Percentiles rank a stretch among this genome's conserved stretches.
Evolutionary conservation across 2,329 filamentous ascomycete species (phyloP).

Genomic region (Fusarium sterilihyphosum): DNA sequence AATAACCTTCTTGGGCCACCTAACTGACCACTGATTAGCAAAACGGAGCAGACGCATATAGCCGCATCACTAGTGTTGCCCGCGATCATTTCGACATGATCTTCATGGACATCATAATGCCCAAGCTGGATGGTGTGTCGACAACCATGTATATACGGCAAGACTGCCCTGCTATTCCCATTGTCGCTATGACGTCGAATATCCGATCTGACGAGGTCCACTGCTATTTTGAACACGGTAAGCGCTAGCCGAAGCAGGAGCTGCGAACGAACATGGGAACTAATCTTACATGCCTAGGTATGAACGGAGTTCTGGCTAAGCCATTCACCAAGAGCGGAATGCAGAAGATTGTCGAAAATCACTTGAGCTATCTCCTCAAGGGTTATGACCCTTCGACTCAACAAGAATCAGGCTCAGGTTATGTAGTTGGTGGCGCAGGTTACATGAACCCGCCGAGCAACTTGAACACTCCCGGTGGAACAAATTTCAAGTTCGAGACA

Average conservation of each 20-base stretch:
- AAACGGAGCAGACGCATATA: slow-evolving; percentile 92
- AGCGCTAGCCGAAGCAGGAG: slow-evolving; percentile 47
- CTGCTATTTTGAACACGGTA: slow-evolving; percentile 96
- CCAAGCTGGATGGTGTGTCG: slow-evolving; percentile 91
- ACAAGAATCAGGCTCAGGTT: slow-evolving; percentile 50
- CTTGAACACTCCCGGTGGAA: slow-evolving; percentile 35
- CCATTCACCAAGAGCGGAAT: slow-evolving; percentile 93
- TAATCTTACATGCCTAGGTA: slow-evolving; percentile 67
- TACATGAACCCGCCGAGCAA: slow-evolving; percentile 49
- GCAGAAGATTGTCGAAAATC: slow-evolving; percentile 86
- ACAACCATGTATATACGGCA: slow-evolving; percentile 93
- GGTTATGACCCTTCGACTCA: slow-evolving; percentile 59
- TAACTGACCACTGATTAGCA: slow-evolving; percentile 41
- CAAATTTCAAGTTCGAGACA: slow-evolving; percentile 61
- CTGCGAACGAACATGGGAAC: slow-evolving; percentile 8
- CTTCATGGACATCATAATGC: slow-evolving; percentile 97
- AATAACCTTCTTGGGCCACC: neutral
- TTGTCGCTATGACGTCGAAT: slow-evolving; percentile 99
- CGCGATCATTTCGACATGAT: slow-evolving; percentile 70
- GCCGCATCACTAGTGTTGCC: slow-evolving; percentile 72
- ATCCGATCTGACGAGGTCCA: slow-evolving; percentile 96
- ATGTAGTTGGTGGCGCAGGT: slow-evolving; percentile 47
- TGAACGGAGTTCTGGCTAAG: slow-evolving; percentile 97
- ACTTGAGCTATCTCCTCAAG: slow-evolving; percentile 85
- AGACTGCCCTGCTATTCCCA: slow-evolving; percentile 82